phyloP scores from a whole-genome alignment of 169 alveolate species.

The Prorocentrum cordatum region DNA sequence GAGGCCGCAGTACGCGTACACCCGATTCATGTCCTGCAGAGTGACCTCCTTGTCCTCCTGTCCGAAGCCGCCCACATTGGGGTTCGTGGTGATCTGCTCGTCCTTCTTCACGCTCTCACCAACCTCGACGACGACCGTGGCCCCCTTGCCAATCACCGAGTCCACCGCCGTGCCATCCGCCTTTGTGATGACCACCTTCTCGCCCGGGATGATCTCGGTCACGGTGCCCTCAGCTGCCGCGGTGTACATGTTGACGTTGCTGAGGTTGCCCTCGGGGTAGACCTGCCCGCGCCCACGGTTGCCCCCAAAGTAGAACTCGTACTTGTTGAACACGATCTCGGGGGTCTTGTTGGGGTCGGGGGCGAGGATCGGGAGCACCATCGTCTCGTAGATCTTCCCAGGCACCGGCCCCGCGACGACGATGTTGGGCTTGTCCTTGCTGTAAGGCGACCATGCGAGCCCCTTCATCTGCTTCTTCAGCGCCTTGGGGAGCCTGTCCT shows the following conservation, averaged over 20 bases:
- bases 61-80: constrained; percentile 64
- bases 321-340: constrained; percentile 28
- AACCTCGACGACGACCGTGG: constrained; percentile 14
- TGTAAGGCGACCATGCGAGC: constrained; percentile 50
- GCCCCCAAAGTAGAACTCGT: constrained; percentile 55
- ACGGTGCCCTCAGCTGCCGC: constrained; percentile 30
- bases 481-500: constrained; percentile 63
- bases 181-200: not conserved
- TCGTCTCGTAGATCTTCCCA: constrained; percentile 46
- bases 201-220: constrained; percentile 6
- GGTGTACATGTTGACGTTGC: constrained; percentile 53
- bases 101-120: constrained; percentile 58
- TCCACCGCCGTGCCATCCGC: not conserved
- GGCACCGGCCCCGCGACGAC: constrained; percentile 59
- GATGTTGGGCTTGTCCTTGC: constrained; percentile 66
- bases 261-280: constrained; percentile 63
- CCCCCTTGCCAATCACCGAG: not conserved
- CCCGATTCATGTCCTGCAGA: constrained; percentile 68
- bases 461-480: constrained; percentile 70
- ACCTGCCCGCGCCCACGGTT: constrained; percentile 66
- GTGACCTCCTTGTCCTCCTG: too few relatives aligned
- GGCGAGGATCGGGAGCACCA: constrained; percentile 48
- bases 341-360: constrained; percentile 26
- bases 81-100: constrained; percentile 62
- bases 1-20: constrained; percentile 29